Percentiles rank a stretch among this genome's conserved stretches.
Conservation (phyloP, 2,329 filamentous ascomycete genomes). For the Amphichorda felina region DNA sequence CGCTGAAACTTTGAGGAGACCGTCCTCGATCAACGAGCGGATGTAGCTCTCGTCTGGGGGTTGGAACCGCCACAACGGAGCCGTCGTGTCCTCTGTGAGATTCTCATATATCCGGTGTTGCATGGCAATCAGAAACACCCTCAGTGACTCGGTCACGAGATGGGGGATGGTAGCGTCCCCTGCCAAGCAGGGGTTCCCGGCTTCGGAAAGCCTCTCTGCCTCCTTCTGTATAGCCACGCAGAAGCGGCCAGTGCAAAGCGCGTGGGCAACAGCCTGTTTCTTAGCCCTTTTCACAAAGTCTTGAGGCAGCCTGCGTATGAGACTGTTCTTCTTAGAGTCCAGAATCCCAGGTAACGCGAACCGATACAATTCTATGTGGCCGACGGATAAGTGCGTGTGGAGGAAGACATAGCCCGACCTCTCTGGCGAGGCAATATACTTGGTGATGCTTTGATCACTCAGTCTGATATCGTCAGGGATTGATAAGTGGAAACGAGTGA, state of each 20-base stretch:
- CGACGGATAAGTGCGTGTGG: constrained; percentile 20
- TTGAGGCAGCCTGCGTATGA: constrained; percentile 19
- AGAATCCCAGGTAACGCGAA: constrained; percentile 22
- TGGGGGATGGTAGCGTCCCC: constrained; percentile 19
- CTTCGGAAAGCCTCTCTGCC: constrained; percentile 12
- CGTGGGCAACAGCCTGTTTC: constrained; percentile 25
- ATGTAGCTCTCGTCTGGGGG: constrained; percentile 18
- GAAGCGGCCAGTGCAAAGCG: constrained; percentile 22
- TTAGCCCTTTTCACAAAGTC: constrained; percentile 23
- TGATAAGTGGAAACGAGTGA: constrained; percentile 21
- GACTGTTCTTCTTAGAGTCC: constrained; percentile 17
- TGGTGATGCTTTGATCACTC: constrained; percentile 18
- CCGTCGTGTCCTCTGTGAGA: constrained; percentile 21
- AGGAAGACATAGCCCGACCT: constrained; percentile 23
- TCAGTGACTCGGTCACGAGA: constrained; percentile 15
- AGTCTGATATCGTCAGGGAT: constrained; percentile 20
- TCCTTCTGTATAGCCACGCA: constrained; percentile 19
- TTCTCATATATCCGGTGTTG: constrained; percentile 22
- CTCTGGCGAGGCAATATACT: constrained; percentile 17
- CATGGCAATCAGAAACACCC: constrained; percentile 21
- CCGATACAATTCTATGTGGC: constrained; percentile 26
- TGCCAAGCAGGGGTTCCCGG: constrained; percentile 12
- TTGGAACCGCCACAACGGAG: constrained; percentile 20
- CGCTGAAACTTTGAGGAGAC: constrained; percentile 19
- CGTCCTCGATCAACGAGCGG: constrained; percentile 15